Evolutionary conservation across 306 rosid genomes (phyloP).

Genomic region (Quercus bicolor): DNA sequence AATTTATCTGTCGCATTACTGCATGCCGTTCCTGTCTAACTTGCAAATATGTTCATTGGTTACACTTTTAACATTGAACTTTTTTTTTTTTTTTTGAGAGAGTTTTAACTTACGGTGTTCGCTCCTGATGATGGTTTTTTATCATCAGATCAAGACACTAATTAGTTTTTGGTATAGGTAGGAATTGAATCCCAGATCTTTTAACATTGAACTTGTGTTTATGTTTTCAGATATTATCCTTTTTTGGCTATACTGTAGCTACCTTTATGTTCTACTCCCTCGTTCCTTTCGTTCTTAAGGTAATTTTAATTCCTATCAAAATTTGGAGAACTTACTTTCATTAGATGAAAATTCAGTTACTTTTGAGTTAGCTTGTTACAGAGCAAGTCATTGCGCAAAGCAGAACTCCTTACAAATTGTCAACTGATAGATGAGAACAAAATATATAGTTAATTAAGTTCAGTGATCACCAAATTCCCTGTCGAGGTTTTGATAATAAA

Average conservation of each 20-base stretch:
- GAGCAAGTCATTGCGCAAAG: neutral
- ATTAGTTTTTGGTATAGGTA: no score
- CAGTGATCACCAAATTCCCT: neutral
- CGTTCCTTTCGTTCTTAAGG: slow-evolving; percentile 39
- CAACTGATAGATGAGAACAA: neutral
- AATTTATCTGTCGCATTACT: neutral
- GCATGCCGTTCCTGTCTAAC: neutral
- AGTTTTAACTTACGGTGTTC: no score
- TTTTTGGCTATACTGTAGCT: slow-evolving; percentile 24
- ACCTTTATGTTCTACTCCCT: slow-evolving; percentile 39
- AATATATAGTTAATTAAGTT: neutral
- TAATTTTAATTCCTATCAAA: neutral
- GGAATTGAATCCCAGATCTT: neutral
- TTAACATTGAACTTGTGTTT: neutral
- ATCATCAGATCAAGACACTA: no score
- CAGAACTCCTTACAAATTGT: neutral
- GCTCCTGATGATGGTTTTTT: no score
- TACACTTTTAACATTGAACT: neutral
- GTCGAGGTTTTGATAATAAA: neutral
- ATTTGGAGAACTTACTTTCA: neutral
- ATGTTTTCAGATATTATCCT: slow-evolving; percentile 25
- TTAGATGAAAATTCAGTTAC: neutral
- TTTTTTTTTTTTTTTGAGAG: no score
- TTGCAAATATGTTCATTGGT: neutral
- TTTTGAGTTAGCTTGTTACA: neutral